These are phyloP conservation scores for Termitomyces sp. DNA, from an alignment of 1,284 basidiomycete species.

Conservation along the genomic window DNA sequence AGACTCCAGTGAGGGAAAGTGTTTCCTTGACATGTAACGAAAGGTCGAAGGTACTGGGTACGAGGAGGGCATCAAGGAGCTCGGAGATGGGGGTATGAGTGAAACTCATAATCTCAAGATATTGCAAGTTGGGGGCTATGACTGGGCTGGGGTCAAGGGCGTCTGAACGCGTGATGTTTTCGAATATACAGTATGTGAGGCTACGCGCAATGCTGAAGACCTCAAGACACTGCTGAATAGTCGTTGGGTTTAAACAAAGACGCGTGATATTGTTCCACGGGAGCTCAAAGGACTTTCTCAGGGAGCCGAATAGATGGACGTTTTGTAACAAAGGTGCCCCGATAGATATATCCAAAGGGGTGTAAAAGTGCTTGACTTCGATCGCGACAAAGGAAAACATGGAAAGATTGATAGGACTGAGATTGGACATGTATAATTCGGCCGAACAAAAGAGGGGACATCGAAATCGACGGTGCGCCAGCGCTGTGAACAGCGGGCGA, in stretches of 20 bases:
- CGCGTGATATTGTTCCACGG: constrained; percentile 13
- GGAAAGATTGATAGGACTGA: constrained; percentile 10
- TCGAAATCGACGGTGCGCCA: constrained; percentile 15
- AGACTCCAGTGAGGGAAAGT: constrained; percentile 19
- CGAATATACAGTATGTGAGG: constrained; percentile 15
- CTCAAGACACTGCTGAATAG: constrained; percentile 16
- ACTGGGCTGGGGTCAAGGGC: constrained; percentile 15
- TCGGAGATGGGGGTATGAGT: constrained; percentile 17
- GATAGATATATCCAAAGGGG: constrained; percentile 11
- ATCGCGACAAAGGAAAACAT: constrained; percentile 10
- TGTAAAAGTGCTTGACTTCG: constrained; percentile 4
- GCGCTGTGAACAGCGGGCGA: constrained; percentile 13
- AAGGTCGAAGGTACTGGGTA: constrained; percentile 12
- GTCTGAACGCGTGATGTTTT: constrained; percentile 17
- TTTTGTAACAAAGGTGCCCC: constrained; percentile 11
- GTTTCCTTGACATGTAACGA: constrained; percentile 16
- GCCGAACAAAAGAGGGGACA: constrained; percentile 15
- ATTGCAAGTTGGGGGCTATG: constrained; percentile 11
- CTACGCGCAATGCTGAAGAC: constrained; percentile 11
- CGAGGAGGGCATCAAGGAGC: constrained; percentile 15
- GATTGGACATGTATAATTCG: constrained; percentile 7
- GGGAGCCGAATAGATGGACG: constrained; percentile 12
- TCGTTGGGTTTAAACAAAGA: constrained; percentile 16
- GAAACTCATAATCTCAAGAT: constrained; percentile 15
- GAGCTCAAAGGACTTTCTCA: constrained; percentile 10